These are phyloP conservation scores for Cladosporium sp. DNA, from an alignment of 2,329 filamentous ascomycete genomes.

Conservation along the genomic window DNA sequence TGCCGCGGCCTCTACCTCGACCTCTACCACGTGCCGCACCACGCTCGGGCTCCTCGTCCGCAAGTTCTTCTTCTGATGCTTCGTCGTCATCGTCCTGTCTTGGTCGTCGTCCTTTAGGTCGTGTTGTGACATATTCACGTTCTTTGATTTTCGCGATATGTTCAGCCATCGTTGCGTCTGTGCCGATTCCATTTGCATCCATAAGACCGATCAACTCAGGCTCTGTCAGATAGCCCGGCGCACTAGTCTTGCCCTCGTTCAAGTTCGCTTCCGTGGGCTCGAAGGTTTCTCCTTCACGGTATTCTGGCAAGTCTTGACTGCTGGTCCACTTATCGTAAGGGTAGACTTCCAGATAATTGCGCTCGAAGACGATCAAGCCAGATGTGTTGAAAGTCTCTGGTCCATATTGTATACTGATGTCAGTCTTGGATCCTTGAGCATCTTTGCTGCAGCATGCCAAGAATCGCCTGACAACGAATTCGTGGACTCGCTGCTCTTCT, in stretches of 20 bases:
- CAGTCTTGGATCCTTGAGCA: slow-evolving; percentile 78
- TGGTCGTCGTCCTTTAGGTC: slow-evolving; percentile 39
- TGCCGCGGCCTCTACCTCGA: slow-evolving; percentile 33
- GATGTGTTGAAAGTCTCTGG: slow-evolving; percentile 76
- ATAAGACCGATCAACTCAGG: slow-evolving; percentile 93
- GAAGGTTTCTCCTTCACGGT: slow-evolving; percentile 74
- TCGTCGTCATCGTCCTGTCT: slow-evolving; percentile 32
- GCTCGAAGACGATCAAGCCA: slow-evolving; percentile 77
- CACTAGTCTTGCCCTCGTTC: slow-evolving; percentile 80
- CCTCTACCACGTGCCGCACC: slow-evolving; percentile 36
- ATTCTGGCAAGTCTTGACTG: slow-evolving; percentile 74
- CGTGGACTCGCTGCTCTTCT: slow-evolving; percentile 70
- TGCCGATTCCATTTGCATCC: slow-evolving; percentile 98
- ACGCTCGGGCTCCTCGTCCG: slow-evolving; percentile 32
- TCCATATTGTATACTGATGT: slow-evolving; percentile 80
- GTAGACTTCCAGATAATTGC: slow-evolving; percentile 94
- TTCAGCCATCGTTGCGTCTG: slow-evolving; percentile 98
- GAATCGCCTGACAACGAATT: slow-evolving; percentile 88
- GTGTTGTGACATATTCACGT: slow-evolving; percentile 74
- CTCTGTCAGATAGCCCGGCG: slow-evolving; percentile 86
- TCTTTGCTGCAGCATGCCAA: slow-evolving; percentile 95
- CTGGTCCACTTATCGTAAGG: slow-evolving; percentile 96
- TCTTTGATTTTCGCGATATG: slow-evolving; percentile 96
- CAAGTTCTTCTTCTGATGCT: slow-evolving; percentile 30
- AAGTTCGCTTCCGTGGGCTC: slow-evolving; percentile 86